A percentile compares a stretch with the other conserved stretches of the same genome.
Evolutionary conservation across 225 moss, liverwort and hornwort genomes (phyloP).

Genomic region (Bryoerythrophyllum caledonicum): DNA sequence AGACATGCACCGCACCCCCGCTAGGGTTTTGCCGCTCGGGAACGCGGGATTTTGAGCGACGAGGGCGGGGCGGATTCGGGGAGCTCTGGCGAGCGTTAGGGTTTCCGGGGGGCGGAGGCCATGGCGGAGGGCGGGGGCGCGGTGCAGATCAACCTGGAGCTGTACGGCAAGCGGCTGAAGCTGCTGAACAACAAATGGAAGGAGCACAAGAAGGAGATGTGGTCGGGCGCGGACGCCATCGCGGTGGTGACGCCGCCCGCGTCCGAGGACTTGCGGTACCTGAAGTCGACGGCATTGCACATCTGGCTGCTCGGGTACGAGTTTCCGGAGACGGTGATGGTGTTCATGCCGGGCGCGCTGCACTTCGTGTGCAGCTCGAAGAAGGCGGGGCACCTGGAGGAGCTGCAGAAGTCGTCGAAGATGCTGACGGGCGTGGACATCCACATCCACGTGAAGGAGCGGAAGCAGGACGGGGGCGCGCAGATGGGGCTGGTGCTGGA

Average conservation of each 20-base stretch:
- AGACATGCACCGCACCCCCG: no score
- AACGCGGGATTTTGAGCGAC: no score
- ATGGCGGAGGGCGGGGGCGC: slow-evolving; percentile 54
- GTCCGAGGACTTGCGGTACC: slow-evolving; percentile 94
- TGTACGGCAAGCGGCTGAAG: slow-evolving; percentile 79
- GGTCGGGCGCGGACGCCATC: slow-evolving; percentile 91
- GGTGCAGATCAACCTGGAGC: slow-evolving; percentile 85
- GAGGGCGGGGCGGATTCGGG: not conserved
- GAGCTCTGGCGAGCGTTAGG: slow-evolving; percentile 34
- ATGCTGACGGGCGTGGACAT: slow-evolving; percentile 91
- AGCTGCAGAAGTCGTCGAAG: slow-evolving; percentile 80
- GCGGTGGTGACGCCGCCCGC: slow-evolving; percentile 92
- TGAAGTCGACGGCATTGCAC: slow-evolving; percentile 99
- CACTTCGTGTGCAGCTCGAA: slow-evolving; percentile 95
- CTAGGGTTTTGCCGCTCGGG: no score
- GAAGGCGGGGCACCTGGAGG: slow-evolving; percentile 91
- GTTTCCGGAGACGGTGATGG: slow-evolving; percentile 99
- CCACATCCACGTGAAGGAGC: slow-evolving; percentile 82
- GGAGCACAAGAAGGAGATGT: slow-evolving; percentile 77
- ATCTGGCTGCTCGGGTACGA: slow-evolving; percentile 99
- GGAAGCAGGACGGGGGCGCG: slow-evolving; percentile 80
- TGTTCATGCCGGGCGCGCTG: slow-evolving; percentile 88
- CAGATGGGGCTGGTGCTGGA: slow-evolving; percentile 58
- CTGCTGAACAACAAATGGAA: slow-evolving; percentile 77
- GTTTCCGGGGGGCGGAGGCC: slow-evolving; percentile 24